Evolutionary conservation across 768 basidiomycete genomes (phyloP), one percentile per base, ranked within the genome.

Genomic region (Russula vinacea): DNA sequence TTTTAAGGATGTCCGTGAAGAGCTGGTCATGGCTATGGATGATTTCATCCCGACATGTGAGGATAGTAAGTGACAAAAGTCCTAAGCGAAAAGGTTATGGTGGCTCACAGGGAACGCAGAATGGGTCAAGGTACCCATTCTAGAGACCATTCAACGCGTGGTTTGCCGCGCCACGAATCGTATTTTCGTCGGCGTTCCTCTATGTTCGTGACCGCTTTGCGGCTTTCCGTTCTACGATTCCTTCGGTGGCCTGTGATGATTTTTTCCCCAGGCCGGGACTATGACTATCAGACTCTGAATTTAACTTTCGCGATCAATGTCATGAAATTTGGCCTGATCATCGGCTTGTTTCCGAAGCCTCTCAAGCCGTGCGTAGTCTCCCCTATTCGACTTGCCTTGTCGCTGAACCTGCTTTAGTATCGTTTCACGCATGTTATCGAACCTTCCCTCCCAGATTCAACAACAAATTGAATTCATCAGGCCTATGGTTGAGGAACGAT

Each of bases 311-410:
- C 80, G 3, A 62, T 73, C 17, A 72, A 77, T 22, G 71, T 82
- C 24, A 62, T 76, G 16, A 74, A 68, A 35, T 70, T 72, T 2
- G 72, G 73, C 0, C 33, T 52, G 1, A 71, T 75, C 22, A 72
- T 83, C 39, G 73, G 73, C 19, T 42, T 77, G 16, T 75, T 80
- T 59, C 83, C 82, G 0, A 54, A 64, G 22, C 73, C 78, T 62
- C 58, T 83, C 26, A 77, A 75, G 68, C 79, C 79, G 82, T 83
- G 62, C 55, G 79, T 39, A 14, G 39, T 19, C 9, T 16, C 16
- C 29, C 13, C 2, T 33, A 11, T 22, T 1, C 13, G 26, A 16
- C 1, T 44, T 5, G 1, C 13, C 5, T 5, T 52, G 16, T 22
- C 7, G 8, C 24, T 51, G 26, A 53, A 44, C 11, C 5, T 9